Percentiles rank a stretch among this genome's conserved stretches.
Evolutionary conservation across 805 yeast species (phyloP).

Genomic region (Kodamaea hsintzibuensis): DNA sequence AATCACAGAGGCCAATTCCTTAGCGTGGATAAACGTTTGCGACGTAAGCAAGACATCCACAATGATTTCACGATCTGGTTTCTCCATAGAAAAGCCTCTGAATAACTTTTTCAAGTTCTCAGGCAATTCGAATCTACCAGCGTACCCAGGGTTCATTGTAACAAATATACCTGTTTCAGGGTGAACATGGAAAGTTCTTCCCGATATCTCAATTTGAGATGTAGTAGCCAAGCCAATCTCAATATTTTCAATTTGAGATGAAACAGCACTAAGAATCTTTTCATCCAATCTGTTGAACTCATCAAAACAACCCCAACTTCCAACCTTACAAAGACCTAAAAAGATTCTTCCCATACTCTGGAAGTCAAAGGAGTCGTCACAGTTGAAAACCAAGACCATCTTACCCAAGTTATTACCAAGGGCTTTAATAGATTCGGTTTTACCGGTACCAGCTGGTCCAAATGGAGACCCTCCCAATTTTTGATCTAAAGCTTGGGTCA

Average conservation of each 20-base stretch:
- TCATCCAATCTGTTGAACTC: slow-evolving; percentile 84
- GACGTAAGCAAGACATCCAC: slow-evolving; percentile 71
- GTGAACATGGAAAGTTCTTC: slow-evolving; percentile 39
- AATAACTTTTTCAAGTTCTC: slow-evolving; percentile 82
- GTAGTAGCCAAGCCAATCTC: slow-evolving; percentile 50
- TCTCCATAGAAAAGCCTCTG: slow-evolving; percentile 69
- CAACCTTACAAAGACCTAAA: slow-evolving; percentile 76
- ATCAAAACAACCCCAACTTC: slow-evolving; percentile 96
- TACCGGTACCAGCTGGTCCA: slow-evolving; percentile 98
- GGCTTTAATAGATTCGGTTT: slow-evolving; percentile 87
- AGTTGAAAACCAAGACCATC: slow-evolving; percentile 82
- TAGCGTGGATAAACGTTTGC: slow-evolving; percentile 62
- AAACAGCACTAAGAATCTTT: slow-evolving; percentile 76
- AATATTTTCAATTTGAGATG: slow-evolving; percentile 74
- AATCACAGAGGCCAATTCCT: slow-evolving; percentile 44
- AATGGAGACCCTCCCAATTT: slow-evolving; percentile 85
- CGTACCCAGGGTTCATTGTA: slow-evolving; percentile 88
- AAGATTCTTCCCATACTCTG: slow-evolving; percentile 76
- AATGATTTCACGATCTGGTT: slow-evolving; percentile 69
- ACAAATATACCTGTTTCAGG: slow-evolving; percentile 72
- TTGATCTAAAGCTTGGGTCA: slow-evolving; percentile 74
- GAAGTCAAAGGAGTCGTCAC: slow-evolving; percentile 87
- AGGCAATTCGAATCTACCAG: slow-evolving; percentile 80
- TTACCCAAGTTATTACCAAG: slow-evolving; percentile 78
- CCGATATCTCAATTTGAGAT: slow-evolving; percentile 42